Percentiles rank a stretch among this genome's conserved stretches.
phyloP scores from a whole-genome alignment of 2,329 filamentous ascomycete species.

The Arthrobotrys megalospora region DNA sequence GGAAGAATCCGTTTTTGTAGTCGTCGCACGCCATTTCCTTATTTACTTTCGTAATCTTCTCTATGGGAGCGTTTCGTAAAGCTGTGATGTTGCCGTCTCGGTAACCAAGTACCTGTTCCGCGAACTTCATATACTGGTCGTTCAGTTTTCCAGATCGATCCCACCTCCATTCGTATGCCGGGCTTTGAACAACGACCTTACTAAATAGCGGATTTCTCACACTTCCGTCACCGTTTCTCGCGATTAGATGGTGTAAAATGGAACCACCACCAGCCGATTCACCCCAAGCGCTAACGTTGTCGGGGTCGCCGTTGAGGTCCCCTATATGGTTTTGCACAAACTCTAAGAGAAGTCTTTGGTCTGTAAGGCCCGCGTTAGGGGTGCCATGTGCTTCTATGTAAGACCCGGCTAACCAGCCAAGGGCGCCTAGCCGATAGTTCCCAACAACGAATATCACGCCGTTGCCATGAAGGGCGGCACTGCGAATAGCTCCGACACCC shows the following conservation, averaged over 20 bases:
- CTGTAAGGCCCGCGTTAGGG: conserved; percentile 69
- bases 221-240: conserved; percentile 66
- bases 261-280: conserved; percentile 72
- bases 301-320: conserved; percentile 69
- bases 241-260: conserved; percentile 71
- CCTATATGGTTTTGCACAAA: conserved; percentile 71
- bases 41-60: background rate
- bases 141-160: conserved; percentile 21
- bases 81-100: background rate
- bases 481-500: conserved; percentile 58
- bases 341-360: conserved; percentile 68
- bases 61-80: background rate
- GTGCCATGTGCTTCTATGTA: conserved; percentile 68
- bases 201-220: conserved; percentile 69
- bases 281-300: conserved; percentile 69
- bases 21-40: background rate
- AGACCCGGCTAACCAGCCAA: conserved; percentile 70
- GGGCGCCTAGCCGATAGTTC: conserved; percentile 71
- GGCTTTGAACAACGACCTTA: conserved; percentile 65
- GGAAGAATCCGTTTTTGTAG: background rate
- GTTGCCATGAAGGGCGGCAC: conserved; percentile 65
- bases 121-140: conserved; percentile 52
- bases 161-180: conserved; percentile 63
- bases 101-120: conserved; percentile 64
- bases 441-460: conserved; percentile 69